Conservation (phyloP, 2,329 filamentous ascomycete genomes). For the Blastomyces silverae region DNA sequence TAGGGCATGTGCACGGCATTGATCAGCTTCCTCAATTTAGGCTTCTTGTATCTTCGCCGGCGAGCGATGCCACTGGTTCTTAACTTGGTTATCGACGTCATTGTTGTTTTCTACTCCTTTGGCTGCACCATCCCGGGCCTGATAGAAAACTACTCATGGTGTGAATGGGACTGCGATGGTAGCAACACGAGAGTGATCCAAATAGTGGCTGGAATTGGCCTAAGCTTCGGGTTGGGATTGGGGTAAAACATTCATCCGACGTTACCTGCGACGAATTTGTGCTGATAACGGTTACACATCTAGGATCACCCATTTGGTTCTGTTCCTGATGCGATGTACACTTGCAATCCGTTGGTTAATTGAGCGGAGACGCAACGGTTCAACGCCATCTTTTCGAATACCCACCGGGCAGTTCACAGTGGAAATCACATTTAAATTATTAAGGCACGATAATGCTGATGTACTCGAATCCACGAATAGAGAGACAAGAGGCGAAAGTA, state of each 20-base stretch:
- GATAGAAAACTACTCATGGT: not conserved
- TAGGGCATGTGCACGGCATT: not conserved
- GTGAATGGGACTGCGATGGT: not conserved
- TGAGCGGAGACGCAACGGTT: not conserved
- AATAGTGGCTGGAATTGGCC: not conserved
- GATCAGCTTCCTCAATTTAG: slow-evolving; percentile 2
- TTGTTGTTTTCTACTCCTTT: not conserved
- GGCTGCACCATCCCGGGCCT: not conserved
- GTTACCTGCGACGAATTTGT: not conserved
- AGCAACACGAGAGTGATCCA: not conserved
- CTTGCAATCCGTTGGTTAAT: not conserved
- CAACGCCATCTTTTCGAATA: not conserved
- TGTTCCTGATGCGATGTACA: not conserved
- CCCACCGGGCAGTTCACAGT: not conserved
- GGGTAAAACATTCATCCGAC: not conserved
- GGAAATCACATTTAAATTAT: not conserved
- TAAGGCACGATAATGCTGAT: not conserved
- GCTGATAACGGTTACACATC: not conserved
- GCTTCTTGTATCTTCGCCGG: not conserved
- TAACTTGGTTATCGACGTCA: not conserved
- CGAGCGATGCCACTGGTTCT: not conserved
- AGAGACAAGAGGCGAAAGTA: too few relatives aligned
- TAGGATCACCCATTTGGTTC: not conserved
- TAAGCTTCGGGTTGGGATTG: not conserved
- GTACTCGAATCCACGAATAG: too few relatives aligned